A percentile compares a stretch with the other conserved stretches of the same genome.
These are phyloP conservation scores for Chlorella sp. DNA, from an alignment of 139 green algal species.

Conservation along the genomic window DNA sequence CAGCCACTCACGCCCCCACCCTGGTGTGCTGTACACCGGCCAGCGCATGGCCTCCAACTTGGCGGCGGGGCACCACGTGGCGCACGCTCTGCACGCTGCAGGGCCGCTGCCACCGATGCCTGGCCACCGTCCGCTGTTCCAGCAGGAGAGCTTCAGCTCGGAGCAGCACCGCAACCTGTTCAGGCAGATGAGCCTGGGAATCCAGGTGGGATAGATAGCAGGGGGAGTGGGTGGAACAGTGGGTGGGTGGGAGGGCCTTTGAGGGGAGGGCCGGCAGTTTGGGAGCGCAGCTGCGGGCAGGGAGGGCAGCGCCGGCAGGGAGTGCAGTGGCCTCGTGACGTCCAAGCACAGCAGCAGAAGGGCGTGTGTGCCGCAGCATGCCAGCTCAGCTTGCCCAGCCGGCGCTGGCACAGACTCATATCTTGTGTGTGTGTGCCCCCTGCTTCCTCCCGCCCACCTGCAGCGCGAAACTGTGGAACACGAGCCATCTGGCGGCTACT, in stretches of 20 bases:
- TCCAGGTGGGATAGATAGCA: background rate
- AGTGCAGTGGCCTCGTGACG: too few relatives aligned
- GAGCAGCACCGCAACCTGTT: conserved; percentile 12
- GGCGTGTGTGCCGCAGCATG: too few relatives aligned
- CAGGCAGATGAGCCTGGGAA: conserved; percentile 12
- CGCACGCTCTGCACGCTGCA: too few relatives aligned
- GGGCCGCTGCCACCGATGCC: conserved; percentile 1
- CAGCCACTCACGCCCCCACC: conserved; percentile 8
- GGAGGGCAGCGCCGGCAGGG: too few relatives aligned
- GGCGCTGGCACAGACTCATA: too few relatives aligned
- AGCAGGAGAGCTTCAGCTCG: conserved; percentile 18
- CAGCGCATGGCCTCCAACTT: conserved; percentile 26
- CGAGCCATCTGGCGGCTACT: background rate
- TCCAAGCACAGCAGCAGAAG: background rate
- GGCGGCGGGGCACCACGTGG: conserved; percentile 19
- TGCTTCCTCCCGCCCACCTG: background rate
- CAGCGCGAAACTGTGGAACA: background rate
- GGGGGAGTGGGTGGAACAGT: too few relatives aligned
- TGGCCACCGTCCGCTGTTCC: background rate
- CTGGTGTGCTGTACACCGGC: conserved; percentile 26
- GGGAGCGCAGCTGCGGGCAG: too few relatives aligned
- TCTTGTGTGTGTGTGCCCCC: background rate
- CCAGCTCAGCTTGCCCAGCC: too few relatives aligned
- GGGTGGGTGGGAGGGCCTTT: too few relatives aligned
- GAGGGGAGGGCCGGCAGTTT: too few relatives aligned